These are phyloP conservation scores for Komagataella pseudopastoris DNA, from an alignment of 805 yeast genomes.

Conservation along the genomic window DNA sequence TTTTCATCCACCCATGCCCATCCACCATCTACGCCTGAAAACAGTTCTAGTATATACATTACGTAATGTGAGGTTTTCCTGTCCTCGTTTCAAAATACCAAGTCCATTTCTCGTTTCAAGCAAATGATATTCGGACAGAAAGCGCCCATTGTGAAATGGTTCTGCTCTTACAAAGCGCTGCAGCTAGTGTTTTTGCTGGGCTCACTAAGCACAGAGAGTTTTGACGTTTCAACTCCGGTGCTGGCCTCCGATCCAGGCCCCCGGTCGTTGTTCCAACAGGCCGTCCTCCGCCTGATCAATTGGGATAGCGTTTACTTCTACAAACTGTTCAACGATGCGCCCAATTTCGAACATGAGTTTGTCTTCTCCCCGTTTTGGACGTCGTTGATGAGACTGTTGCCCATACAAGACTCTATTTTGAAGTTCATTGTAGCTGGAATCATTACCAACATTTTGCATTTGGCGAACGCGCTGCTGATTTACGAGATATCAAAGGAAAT, in stretches of 20 bases:
- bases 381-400: conserved; percentile 18
- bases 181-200: not conserved
- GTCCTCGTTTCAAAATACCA: not conserved
- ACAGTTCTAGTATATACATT: not conserved
- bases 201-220: not conserved
- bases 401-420: conserved; percentile 24
- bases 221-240: not conserved
- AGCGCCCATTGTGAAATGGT: not conserved
- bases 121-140: not conserved
- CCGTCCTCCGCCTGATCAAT: conserved; percentile 40
- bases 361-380: conserved; percentile 82
- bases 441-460: conserved; percentile 40
- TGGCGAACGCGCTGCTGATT: conserved; percentile 30
- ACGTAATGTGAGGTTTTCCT: not conserved
- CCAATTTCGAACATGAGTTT: conserved; percentile 74
- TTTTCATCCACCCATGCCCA: not conserved
- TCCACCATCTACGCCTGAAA: not conserved
- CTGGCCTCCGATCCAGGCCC: not conserved
- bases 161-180: not conserved
- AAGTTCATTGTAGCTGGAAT: conserved; percentile 31
- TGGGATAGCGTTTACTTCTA: conserved; percentile 85
- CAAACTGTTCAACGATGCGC: conserved; percentile 35
- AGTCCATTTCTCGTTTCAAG: not conserved
- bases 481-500: conserved; percentile 28
- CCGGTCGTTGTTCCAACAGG: conserved; percentile 3